These are phyloP conservation scores for Rhodotorula diobovata DNA, from an alignment of 768 basidiomycete genomes.

Conservation along the genomic window DNA sequence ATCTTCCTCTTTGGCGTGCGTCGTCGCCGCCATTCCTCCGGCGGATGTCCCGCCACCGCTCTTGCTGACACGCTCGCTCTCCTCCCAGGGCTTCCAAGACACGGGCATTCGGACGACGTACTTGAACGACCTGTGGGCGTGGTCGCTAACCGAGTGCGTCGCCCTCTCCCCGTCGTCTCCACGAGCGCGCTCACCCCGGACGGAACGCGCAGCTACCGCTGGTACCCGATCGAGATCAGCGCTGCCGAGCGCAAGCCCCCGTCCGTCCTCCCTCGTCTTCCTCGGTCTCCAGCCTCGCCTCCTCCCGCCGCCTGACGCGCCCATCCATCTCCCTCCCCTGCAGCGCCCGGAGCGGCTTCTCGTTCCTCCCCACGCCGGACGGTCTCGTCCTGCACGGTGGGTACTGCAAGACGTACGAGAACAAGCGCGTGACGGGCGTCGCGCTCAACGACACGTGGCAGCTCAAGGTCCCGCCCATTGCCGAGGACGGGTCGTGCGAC, in stretches of 20 bases:
- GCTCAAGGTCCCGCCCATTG: conserved; percentile 52
- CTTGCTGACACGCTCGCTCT: neutral
- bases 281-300: conserved; percentile 39
- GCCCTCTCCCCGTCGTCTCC: neutral
- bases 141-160: conserved; percentile 60
- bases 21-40: neutral
- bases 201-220: conserved; percentile 55
- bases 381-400: conserved; percentile 70
- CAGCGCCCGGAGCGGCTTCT: conserved; percentile 60
- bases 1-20: conserved; percentile 69
- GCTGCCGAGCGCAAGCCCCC: conserved; percentile 69
- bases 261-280: conserved; percentile 50
- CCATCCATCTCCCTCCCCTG: too few relatives aligned
- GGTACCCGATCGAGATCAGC: conserved; percentile 70
- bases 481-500: conserved; percentile 47
- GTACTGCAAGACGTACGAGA: conserved; percentile 89
- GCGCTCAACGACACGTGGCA: conserved; percentile 90
- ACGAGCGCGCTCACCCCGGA: neutral
- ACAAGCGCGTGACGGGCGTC: conserved; percentile 76
- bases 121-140: conserved; percentile 83
- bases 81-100: conserved; percentile 66
- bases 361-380: conserved; percentile 70
- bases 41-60: neutral
- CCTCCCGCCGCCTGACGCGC: neutral
- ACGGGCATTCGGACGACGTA: conserved; percentile 63